Evolutionary conservation across 2,329 filamentous ascomycete species (phyloP), one percentile per base, ranked within the genome.

Genomic region (Pseudopithomyces maydicus): DNA sequence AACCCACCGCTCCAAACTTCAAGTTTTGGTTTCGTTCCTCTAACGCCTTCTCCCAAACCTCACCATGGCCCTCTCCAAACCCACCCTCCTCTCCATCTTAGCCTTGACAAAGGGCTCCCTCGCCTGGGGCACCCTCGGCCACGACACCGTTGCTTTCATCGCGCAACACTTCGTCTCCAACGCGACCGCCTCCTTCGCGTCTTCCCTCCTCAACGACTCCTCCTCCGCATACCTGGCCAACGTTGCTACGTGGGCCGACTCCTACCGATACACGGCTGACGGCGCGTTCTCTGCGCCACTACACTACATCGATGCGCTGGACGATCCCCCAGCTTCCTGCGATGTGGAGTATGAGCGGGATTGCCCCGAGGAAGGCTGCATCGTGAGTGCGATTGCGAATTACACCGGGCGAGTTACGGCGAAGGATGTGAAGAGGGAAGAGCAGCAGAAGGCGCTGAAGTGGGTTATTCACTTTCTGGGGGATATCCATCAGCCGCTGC

Each of bases 401-500:
- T 71, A 70, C 70, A 81, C 77, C 15, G 71, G 66, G 11, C 75
- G 76, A 35, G 77, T 78, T 0, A 66, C 72, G n/a, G 59, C 69
- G 45, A 64, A 61, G 3, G 57, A 55, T 20, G 54, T 79, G 35
- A 61, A 67, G 44, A 61, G 64, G 7, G 59, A 55, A 17, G 72
- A 79, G 62, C 70, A 73, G 38, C 75, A 77, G 55, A 77, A 79
- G 47, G 81, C 81, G 0, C 65, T 85, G 19, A 77, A 78, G 55
- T 84, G 81, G 71, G 69, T 85, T 52, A 73, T 85, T 20, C 82
- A 76, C 51, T 83, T 84, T 66, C 77, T 95, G 11, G 85, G 91
- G 55, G 92, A 96, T 71, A 85, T 91, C 23, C 86, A 85, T 57
- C 92, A 92, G 69, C 90, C 89, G 0, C 78, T 96, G 47, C 84